Evolutionary conservation across 345 rosid genomes (phyloP).

Genomic region (Pugionium cornutum): DNA sequence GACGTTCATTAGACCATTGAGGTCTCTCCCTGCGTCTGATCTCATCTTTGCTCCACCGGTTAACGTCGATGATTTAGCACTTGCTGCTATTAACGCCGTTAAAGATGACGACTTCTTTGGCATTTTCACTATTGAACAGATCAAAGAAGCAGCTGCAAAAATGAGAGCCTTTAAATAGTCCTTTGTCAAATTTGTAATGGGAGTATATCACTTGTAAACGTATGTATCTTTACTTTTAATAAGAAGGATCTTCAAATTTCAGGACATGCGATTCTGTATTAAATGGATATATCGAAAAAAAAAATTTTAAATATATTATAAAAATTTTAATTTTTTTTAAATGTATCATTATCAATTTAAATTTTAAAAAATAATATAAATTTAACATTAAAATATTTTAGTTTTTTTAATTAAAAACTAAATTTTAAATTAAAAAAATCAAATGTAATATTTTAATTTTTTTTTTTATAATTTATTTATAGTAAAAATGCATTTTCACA

Average conservation of each 20-base stretch:
- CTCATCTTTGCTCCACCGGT: constrained; percentile 79
- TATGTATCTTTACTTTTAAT: background rate
- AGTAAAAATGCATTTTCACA: too few species aligned
- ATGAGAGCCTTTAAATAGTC: constrained; percentile 43
- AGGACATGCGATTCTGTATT: background rate
- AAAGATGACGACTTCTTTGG: constrained; percentile 81
- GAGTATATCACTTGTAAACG: constrained; percentile 10
- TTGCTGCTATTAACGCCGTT: constrained; percentile 64
- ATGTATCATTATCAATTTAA: too few species aligned
- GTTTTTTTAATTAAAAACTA: too few species aligned
- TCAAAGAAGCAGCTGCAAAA: constrained; percentile 86
- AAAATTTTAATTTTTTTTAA: too few species aligned
- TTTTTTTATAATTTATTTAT: too few species aligned
- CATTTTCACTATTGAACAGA: constrained; percentile 86
- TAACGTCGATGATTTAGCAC: constrained; percentile 77
- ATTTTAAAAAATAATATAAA: too few species aligned
- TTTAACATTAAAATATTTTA: too few species aligned
- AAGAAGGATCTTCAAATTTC: background rate
- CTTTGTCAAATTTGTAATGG: constrained; percentile 2
- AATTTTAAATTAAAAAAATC: too few species aligned
- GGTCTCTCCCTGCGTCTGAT: constrained; percentile 79
- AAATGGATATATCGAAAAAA: background rate
- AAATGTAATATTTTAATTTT: too few species aligned
- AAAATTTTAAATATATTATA: too few species aligned
- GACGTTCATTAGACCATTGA: constrained; percentile 64